Evolutionary conservation across 1,284 basidiomycete species (phyloP).

Genomic region (Sutorius eximius): DNA sequence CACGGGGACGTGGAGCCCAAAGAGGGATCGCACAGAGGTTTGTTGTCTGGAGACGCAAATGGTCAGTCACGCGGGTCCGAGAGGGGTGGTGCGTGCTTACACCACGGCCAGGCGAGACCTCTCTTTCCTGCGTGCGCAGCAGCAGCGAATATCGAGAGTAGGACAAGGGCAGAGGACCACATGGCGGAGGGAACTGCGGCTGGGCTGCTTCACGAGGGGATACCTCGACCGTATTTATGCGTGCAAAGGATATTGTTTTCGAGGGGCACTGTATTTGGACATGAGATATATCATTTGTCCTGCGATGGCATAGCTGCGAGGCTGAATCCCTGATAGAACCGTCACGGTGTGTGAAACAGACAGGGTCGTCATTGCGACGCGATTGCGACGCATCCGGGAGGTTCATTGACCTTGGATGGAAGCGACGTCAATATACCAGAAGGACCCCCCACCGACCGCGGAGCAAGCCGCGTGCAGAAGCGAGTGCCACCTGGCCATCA

Average conservation of each 20-base stretch:
- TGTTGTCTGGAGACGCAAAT: slow-evolving; percentile 15
- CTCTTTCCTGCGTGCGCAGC: slow-evolving; percentile 24
- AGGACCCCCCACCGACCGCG: background rate
- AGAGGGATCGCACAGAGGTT: slow-evolving; percentile 16
- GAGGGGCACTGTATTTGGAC: background rate
- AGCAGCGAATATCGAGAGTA: slow-evolving; percentile 12
- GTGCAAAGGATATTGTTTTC: background rate
- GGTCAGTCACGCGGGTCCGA: slow-evolving; percentile 1
- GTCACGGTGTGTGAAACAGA: background rate
- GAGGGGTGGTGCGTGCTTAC: slow-evolving; percentile 8
- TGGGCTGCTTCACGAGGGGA: background rate
- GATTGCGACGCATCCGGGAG: background rate
- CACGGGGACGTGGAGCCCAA: background rate
- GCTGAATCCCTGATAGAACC: background rate
- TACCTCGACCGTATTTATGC: slow-evolving; percentile 13
- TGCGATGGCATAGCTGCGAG: background rate
- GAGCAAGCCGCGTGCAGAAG: background rate
- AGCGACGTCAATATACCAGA: slow-evolving; percentile 2
- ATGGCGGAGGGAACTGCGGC: background rate
- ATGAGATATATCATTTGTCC: background rate
- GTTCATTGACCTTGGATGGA: background rate
- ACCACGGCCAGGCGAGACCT: slow-evolving; percentile 28
- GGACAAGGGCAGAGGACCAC: slow-evolving; percentile 7
- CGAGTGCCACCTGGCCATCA: background rate
- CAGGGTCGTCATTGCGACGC: background rate